Evolutionary conservation across 805 yeast species (phyloP).

Genomic region (Candida methanosorbosa): DNA sequence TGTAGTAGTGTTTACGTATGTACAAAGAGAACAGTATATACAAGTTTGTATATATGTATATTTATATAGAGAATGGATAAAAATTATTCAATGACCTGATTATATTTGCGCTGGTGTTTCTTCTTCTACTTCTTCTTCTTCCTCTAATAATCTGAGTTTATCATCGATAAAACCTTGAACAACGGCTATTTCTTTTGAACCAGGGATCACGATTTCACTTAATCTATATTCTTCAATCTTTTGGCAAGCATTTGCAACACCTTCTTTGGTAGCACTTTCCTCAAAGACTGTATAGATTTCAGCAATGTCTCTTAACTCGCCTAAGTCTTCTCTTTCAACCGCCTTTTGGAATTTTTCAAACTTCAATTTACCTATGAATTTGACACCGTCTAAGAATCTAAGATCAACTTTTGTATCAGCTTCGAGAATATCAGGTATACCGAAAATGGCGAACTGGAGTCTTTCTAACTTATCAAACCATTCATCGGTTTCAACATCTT

Average conservation of each 20-base stretch:
- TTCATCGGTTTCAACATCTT: constrained; percentile 44
- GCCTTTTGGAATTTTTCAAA: constrained; percentile 35
- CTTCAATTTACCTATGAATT: constrained; percentile 62
- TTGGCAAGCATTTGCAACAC: constrained; percentile 23
- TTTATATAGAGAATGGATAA: too few species aligned
- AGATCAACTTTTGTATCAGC: constrained; percentile 51
- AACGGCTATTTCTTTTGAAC: constrained; percentile 25
- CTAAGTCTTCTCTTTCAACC: constrained; percentile 32
- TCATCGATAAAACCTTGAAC: constrained; percentile 26
- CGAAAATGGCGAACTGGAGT: constrained; percentile 74
- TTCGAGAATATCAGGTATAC: constrained; percentile 64
- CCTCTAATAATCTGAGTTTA: constrained; percentile 18
- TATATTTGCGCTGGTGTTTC: neutral
- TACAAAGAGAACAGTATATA: neutral
- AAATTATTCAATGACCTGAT: neutral
- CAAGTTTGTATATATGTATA: too few species aligned
- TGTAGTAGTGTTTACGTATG: neutral
- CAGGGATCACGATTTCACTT: constrained; percentile 22
- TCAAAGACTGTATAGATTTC: constrained; percentile 28
- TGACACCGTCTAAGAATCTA: constrained; percentile 57
- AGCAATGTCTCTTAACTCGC: constrained; percentile 30
- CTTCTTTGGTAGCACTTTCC: constrained; percentile 26
- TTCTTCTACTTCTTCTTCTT: constrained; percentile 2
- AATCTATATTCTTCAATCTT: constrained; percentile 26
- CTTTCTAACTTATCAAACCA: constrained; percentile 66